These are phyloP conservation scores for Fusarium armeniacum DNA, from an alignment of 2,329 filamentous ascomycete genomes.

Conservation along the genomic window DNA sequence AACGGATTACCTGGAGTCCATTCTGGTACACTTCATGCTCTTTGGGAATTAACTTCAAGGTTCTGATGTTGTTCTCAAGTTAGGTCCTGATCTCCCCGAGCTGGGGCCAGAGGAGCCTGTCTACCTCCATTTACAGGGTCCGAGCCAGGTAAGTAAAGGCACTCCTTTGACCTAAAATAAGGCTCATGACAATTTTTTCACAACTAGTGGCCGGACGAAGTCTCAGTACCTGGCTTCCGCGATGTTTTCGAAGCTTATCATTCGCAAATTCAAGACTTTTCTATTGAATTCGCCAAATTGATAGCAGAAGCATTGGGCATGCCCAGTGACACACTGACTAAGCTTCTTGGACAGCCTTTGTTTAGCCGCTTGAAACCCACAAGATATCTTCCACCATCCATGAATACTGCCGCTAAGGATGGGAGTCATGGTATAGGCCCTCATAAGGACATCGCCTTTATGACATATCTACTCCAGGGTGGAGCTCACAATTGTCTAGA, in stretches of 20 bases:
- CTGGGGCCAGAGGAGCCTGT: background rate
- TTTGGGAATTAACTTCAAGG: too few relatives aligned
- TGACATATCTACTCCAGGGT: conserved; percentile 3
- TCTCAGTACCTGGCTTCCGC: background rate
- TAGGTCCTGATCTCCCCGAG: background rate
- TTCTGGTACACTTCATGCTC: background rate
- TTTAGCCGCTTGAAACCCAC: conserved; percentile 6
- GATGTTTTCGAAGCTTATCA: background rate
- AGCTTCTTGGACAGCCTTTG: background rate
- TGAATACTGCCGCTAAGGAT: background rate
- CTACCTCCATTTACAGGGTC: background rate
- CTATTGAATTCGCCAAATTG: background rate
- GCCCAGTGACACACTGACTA: background rate
- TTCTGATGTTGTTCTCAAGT: background rate
- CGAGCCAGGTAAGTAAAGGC: conserved; percentile 1
- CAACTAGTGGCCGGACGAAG: conserved; percentile 2
- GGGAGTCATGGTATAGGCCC: background rate
- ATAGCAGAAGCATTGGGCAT: conserved; percentile 6
- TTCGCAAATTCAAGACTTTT: conserved; percentile 6
- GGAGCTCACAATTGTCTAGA: background rate
- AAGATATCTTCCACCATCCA: background rate
- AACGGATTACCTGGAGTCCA: background rate
- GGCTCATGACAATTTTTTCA: background rate
- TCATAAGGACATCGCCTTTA: conserved; percentile 1
- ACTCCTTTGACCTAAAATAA: background rate